A percentile compares a stretch with the other conserved stretches of the same genome.
Evolutionary conservation across 2,329 filamentous ascomycete species (phyloP).

Genomic region (Penicillium sp.): DNA sequence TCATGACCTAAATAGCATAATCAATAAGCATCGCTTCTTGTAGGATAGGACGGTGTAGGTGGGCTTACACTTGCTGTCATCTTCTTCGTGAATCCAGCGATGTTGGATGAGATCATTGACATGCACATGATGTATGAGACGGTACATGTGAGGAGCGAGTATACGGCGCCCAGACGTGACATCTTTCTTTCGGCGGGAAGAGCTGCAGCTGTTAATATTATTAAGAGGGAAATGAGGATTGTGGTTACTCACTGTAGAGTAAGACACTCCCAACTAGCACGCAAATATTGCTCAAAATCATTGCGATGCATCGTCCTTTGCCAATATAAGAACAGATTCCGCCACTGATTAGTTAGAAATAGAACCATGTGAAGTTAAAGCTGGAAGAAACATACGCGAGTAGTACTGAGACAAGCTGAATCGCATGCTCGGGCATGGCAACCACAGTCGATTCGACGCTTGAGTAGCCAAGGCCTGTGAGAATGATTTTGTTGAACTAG

Average conservation of each 20-base stretch:
- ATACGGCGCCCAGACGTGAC: neutral
- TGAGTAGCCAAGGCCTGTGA: neutral
- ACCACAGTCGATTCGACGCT: neutral
- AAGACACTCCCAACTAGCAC: neutral
- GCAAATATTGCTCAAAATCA: neutral
- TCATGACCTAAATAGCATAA: neutral
- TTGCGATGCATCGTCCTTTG: neutral
- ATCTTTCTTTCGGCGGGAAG: neutral
- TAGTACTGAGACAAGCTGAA: neutral
- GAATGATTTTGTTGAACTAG: neutral
- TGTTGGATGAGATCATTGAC: neutral
- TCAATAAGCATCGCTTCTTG: neutral
- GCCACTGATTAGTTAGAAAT: neutral
- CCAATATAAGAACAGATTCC: neutral
- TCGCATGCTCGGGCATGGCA: neutral
- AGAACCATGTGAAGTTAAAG: neutral
- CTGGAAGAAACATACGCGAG: neutral
- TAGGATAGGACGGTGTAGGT: neutral
- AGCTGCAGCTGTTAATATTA: neutral
- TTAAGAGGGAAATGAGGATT: neutral
- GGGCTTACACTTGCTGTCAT: neutral
- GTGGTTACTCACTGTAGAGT: neutral
- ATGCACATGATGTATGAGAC: constrained; percentile 1
- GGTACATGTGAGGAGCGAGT: neutral
- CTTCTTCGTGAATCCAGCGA: neutral